A percentile compares a stretch with the other conserved stretches of the same genome.
These are phyloP conservation scores for Nicotiana noctiflora DNA, from an alignment of 257 asterid species.

Conservation along the genomic window DNA sequence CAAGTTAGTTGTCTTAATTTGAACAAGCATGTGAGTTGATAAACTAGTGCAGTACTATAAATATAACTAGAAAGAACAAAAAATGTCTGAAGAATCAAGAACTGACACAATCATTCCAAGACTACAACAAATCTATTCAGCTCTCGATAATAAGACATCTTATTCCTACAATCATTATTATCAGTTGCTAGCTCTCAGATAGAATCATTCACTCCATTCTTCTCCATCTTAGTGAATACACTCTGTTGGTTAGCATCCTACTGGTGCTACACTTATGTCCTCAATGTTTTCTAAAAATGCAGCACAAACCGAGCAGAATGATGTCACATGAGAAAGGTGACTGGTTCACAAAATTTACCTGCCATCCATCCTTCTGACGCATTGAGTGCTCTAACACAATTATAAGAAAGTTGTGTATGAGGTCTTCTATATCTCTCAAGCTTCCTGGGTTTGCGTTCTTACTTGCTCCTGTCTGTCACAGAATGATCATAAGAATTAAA, in stretches of 20 bases:
- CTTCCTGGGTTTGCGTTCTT: conserved; percentile 45
- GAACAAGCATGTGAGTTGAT: too few relatives aligned
- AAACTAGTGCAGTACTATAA: too few relatives aligned
- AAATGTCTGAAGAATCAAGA: not conserved
- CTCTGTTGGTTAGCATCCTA: not conserved
- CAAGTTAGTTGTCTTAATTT: too few relatives aligned
- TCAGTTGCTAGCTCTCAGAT: not conserved
- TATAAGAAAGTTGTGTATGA: conserved; percentile 87
- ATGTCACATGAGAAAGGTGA: conserved; percentile 13
- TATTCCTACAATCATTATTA: not conserved
- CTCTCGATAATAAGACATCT: not conserved
- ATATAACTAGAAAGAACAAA: too few relatives aligned
- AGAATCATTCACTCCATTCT: not conserved
- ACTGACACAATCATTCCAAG: not conserved
- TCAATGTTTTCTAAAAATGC: not conserved
- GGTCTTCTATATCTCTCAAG: conserved; percentile 83
- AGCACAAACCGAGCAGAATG: not conserved
- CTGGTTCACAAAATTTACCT: conserved; percentile 40
- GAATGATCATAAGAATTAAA: not conserved
- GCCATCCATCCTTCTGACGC: conserved; percentile 99
- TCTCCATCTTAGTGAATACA: not conserved
- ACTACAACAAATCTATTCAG: not conserved
- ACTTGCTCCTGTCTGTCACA: conserved; percentile 50
- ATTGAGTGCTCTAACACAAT: conserved; percentile 95
- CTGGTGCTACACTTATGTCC: not conserved